Evolutionary conservation across 108 stramenopile species (phyloP).

Genomic region (Craspedostauros australis): DNA sequence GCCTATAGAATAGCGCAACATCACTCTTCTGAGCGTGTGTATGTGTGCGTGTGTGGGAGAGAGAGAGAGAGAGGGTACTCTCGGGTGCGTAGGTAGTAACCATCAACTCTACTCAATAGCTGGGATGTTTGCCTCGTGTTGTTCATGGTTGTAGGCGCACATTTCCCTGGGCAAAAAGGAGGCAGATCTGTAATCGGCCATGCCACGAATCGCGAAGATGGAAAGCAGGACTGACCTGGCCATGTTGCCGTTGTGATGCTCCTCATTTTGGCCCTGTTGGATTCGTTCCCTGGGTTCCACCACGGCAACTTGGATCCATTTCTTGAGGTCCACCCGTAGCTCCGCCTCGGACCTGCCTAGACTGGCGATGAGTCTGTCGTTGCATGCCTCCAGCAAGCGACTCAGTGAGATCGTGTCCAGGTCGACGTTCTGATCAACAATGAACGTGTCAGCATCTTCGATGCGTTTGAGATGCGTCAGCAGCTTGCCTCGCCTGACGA

Average conservation of each 20-base stretch:
- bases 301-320: conserved; percentile 59
- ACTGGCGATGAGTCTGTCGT: conserved; percentile 60
- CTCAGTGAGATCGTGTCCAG: conserved; percentile 23
- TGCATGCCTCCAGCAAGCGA: conserved; percentile 58
- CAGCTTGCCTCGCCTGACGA: conserved; percentile 52
- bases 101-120: too few species aligned
- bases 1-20: too few species aligned
- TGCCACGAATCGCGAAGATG: conserved; percentile 52
- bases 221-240: conserved; percentile 59
- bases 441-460: conserved; percentile 57
- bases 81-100: too few species aligned
- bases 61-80: too few species aligned
- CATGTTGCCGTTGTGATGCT: conserved; percentile 69
- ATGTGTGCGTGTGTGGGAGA: too few species aligned
- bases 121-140: too few species aligned
- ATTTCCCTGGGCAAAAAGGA: conserved; percentile 43
- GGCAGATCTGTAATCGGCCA: conserved; percentile 43
- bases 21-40: too few species aligned
- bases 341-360: conserved; percentile 51
- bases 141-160: too few species aligned
- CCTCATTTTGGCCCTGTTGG: conserved; percentile 4
- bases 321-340: conserved; percentile 32
- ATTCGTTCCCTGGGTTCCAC: conserved; percentile 26
- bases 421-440: conserved; percentile 52
- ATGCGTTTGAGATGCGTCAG: conserved; percentile 48